Evolutionary conservation across 2,329 filamentous ascomycete species (phyloP).

Genomic region (Aspergillus ruber): DNA sequence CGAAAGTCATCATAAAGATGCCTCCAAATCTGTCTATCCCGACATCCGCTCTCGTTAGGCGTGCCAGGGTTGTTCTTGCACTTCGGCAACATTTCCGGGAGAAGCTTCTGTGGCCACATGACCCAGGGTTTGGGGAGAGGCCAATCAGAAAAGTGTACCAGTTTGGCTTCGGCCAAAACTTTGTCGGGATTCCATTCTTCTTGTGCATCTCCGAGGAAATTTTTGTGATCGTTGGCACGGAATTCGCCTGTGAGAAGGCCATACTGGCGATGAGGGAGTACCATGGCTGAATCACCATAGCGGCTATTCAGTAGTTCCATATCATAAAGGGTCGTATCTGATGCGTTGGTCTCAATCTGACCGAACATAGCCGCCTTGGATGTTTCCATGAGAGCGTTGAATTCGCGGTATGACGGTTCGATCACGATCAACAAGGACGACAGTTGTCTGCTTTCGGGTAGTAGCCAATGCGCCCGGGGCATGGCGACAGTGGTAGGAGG

Average conservation of each 20-base stretch:
- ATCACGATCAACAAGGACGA: constrained; percentile 59
- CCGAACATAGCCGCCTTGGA: constrained; percentile 20
- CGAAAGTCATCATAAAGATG: constrained; percentile 33
- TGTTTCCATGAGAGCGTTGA: constrained; percentile 20
- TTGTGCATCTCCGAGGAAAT: constrained; percentile 45
- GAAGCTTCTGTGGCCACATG: constrained; percentile 30
- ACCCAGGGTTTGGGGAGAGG: constrained; percentile 62
- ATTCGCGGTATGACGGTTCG: constrained; percentile 51
- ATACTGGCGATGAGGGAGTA: constrained; percentile 60
- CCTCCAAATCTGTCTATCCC: constrained; percentile 33
- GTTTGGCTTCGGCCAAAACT: constrained; percentile 54
- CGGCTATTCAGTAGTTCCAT: constrained; percentile 63
- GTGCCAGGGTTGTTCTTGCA: constrained; percentile 31
- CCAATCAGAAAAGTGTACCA: constrained; percentile 67
- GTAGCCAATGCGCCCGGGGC: constrained; percentile 66
- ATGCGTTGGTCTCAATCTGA: constrained; percentile 18
- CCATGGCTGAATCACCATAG: constrained; percentile 52
- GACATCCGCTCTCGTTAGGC: constrained; percentile 30
- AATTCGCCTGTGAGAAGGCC: constrained; percentile 59
- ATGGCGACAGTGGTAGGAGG: constrained; percentile 58
- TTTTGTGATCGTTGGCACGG: constrained; percentile 45
- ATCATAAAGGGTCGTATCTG: constrained; percentile 42
- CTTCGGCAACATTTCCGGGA: constrained; percentile 27
- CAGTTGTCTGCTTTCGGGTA: constrained; percentile 48
- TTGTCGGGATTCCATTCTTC: constrained; percentile 55